A percentile compares a stretch with the other conserved stretches of the same genome.
Conservation (phyloP, 2,329 filamentous ascomycete species). For the Sporothrix pseudoabietina region DNA sequence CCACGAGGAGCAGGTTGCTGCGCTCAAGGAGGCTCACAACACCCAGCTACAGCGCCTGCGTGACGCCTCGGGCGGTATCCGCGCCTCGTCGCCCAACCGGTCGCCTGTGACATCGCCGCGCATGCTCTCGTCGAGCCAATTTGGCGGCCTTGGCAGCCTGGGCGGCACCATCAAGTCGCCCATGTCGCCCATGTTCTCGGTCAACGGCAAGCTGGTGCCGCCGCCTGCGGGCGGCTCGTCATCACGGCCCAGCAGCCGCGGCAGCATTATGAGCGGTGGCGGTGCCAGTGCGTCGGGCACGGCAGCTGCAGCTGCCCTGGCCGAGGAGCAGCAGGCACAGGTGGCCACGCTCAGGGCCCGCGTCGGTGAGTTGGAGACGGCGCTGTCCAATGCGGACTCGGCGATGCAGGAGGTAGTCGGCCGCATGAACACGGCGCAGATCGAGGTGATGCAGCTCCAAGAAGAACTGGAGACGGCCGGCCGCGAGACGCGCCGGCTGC, state of each 20-base stretch:
- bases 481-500: conserved; percentile 68
- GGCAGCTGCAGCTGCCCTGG: not conserved
- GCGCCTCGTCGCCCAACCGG: conserved; percentile 27
- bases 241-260: conserved; percentile 40
- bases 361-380: conserved; percentile 82
- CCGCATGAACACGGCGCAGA: conserved; percentile 79
- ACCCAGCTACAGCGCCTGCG: conserved; percentile 75
- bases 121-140: conserved; percentile 45
- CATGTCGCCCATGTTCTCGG: conserved; percentile 62
- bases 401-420: conserved; percentile 85
- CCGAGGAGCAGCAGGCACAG: conserved; percentile 66
- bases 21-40: conserved; percentile 75
- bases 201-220: conserved; percentile 38
- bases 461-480: conserved; percentile 74
- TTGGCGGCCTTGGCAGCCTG: conserved; percentile 5
- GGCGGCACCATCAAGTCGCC: conserved; percentile 55
- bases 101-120: conserved; percentile 48
- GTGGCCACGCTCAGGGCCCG: conserved; percentile 74
- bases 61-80: conserved; percentile 42
- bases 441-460: conserved; percentile 79
- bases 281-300: conserved; percentile 41
- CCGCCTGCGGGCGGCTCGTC: conserved; percentile 14
- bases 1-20: conserved; percentile 82
- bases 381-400: conserved; percentile 71
- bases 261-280: conserved; percentile 44